phyloP scores from a whole-genome alignment of 2,329 filamentous ascomycete species.

The Pseudogymnoascus sp. region DNA sequence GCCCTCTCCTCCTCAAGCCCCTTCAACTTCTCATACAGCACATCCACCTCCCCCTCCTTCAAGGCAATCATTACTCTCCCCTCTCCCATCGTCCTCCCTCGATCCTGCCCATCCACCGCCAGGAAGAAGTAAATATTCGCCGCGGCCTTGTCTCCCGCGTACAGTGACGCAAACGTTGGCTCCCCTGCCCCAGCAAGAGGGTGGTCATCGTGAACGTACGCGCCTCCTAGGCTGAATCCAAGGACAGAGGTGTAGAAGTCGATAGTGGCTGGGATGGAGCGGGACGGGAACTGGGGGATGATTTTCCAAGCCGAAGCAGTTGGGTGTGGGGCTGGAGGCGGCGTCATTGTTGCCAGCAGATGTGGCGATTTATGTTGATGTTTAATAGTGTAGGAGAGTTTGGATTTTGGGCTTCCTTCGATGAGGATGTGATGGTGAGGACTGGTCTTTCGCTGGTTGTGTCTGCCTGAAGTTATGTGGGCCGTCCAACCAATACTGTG shows the following conservation, averaged over 20 bases:
- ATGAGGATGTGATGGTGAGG: not conserved
- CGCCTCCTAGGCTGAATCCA: not conserved
- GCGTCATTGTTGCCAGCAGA: not conserved
- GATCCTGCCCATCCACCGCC: not conserved
- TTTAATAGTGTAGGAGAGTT: not conserved
- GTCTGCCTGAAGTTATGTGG: slow-evolving; percentile 16
- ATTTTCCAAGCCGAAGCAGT: slow-evolving; percentile 10
- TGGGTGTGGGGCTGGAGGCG: not conserved
- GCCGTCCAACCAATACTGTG: not conserved
- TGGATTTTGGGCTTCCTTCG: not conserved
- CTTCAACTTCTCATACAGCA: not conserved
- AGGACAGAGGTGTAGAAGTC: slow-evolving; percentile 1
- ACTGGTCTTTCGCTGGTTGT: not conserved
- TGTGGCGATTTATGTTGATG: not conserved
- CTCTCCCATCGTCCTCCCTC: not conserved
- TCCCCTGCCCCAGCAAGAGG: not conserved
- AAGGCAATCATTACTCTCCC: not conserved
- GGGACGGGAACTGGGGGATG: slow-evolving; percentile 11
- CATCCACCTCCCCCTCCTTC: not conserved
- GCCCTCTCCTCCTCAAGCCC: not conserved
- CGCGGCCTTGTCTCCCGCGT: not conserved
- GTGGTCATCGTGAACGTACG: not conserved
- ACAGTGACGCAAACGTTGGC: not conserved
- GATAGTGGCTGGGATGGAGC: not conserved
- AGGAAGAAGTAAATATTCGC: slow-evolving; percentile 1